Base-by-base conservation (phyloP, 1,139 yeast species). In the Protomyces pachydermus region DNA sequence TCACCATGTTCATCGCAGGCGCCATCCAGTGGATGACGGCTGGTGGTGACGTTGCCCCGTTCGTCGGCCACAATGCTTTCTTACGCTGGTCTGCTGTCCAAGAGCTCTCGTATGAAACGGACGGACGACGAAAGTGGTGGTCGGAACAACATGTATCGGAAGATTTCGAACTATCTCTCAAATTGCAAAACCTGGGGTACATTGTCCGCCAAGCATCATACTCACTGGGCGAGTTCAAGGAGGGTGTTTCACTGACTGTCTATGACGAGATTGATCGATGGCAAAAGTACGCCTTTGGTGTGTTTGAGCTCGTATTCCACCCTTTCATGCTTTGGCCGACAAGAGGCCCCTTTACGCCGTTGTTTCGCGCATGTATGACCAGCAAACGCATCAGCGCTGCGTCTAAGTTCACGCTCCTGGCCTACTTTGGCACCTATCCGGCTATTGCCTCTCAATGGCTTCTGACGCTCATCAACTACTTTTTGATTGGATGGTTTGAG, bases 221-320 rank as follows among this genome's bases (percentile, higher is more conserved):
- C 56, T 34, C 32, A 28, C 56, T 56, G 23, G 68, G 67, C 32
- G 61, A 66, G 37, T 65, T 67, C 51, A 65, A 65, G 37, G 68
- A 67, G 52, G 68, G 68, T 16, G 68, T 67, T 8, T 67, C 68
- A 18, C 51, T 67, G 50, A 67, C 68, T 12, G 68, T 67, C 9
- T 65, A 67, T 39, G 68, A 67, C 38, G 68, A 67, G 52, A 56
- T 67, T 20, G 66, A 67, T 42, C 67, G 68, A 28, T 67, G 68
- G 68, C 65, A 67, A 52, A 67, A 65, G 56, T 65, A 65, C 37
- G 68, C 68, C 23, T 65, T 64, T 42, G 68, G 68, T 3, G 56
- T 66, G 32, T 64, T 64, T 28, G 68, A 65, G 61, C 64, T 65
- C 25, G 55, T 65, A 60, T 67, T 66, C 52, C 39, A 57, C 25